phyloP scores from a whole-genome alignment of 2,329 filamentous ascomycete genomes.

The Thielaviopsis euricoi region DNA sequence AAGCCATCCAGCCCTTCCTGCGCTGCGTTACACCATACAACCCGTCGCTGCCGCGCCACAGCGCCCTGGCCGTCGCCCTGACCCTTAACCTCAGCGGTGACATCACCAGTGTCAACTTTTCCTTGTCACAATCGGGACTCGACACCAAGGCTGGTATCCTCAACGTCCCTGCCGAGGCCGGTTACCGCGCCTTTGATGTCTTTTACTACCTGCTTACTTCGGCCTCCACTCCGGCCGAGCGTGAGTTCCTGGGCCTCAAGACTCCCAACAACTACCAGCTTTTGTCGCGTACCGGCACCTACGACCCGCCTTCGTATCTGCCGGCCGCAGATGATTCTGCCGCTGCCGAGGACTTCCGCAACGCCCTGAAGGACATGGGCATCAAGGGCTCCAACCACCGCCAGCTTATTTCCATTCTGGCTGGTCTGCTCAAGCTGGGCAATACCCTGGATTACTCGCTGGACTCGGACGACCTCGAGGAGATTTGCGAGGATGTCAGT shows the following conservation, averaged over 20 bases:
- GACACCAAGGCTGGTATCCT: constrained; percentile 69
- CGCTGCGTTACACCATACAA: constrained; percentile 79
- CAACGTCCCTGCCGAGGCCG: constrained; percentile 59
- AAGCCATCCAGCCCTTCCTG: constrained; percentile 72
- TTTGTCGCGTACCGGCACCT: constrained; percentile 70
- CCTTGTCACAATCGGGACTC: constrained; percentile 74
- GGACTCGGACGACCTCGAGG: constrained; percentile 69
- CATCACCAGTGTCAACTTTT: constrained; percentile 56
- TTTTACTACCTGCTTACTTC: constrained; percentile 94
- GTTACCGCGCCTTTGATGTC: constrained; percentile 87
- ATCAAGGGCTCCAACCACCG: constrained; percentile 76
- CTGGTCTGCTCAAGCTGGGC: constrained; percentile 77
- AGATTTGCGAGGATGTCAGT: constrained; percentile 79
- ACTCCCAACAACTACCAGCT: constrained; percentile 61
- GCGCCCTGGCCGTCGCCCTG: constrained; percentile 64
- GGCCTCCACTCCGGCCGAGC: constrained; percentile 74
- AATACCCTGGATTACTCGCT: constrained; percentile 75
- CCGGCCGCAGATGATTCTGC: constrained; percentile 86
- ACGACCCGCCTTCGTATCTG: constrained; percentile 70
- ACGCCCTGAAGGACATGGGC: constrained; percentile 75
- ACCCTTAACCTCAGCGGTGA: constrained; percentile 69
- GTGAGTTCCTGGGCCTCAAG: constrained; percentile 74
- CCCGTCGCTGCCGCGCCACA: constrained; percentile 66
- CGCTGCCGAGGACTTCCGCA: constrained; percentile 80
- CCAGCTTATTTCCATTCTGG: constrained; percentile 70